Base-by-base conservation (phyloP, 2,329 filamentous ascomycete genomes). In the Paraphoma sp. region DNA sequence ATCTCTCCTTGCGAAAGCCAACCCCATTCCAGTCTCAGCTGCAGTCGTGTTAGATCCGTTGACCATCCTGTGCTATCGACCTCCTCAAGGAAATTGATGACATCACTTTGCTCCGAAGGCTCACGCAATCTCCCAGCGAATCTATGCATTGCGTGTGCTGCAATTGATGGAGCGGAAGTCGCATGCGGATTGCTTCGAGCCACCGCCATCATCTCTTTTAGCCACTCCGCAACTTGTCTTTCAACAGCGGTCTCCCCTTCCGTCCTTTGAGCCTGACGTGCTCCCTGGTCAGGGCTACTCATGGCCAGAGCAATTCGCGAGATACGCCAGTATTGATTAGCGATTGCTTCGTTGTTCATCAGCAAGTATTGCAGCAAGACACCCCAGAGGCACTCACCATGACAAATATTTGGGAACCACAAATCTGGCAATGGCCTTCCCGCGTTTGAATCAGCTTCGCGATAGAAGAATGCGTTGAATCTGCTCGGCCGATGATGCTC, bases 61-160 rank as follows among this genome's bases (percentile, higher is more conserved):
- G 60, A 51, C 57, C 62, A 67, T 9, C 58, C 62, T 36, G 57
- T 53, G 33, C 45, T 43, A 3, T 65, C 56, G 10, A 60, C 59
- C 43, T 67, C 64, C 18, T 65, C 60, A 16, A 68, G 45, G 45
- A 67, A 68, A 31, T 61, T 45, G 6, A 68, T 58, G 41, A 64
- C 61, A 42, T 57, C 59, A 7, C 41, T 51, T 17, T 55, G 62
- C 41, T 61, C 64, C 10, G 30, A 14, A 1, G 54, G 38, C 16
- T 64, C 49, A 6, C 52, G 33, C 29, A 64, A 10, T 44, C 56
- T 23, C 5, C 17, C 47, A n/a, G 52, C 59, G 45, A 60, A 67
- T 36, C 49, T 57, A 43, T 65, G 59, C 48, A 65, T 52, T 6
- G 55, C 51, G 53, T 61, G 51, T 16, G 56, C 52, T 18, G 64